phyloP scores from a whole-genome alignment of 176 grass and related monocot species.

The Oryza glaberrima region DNA sequence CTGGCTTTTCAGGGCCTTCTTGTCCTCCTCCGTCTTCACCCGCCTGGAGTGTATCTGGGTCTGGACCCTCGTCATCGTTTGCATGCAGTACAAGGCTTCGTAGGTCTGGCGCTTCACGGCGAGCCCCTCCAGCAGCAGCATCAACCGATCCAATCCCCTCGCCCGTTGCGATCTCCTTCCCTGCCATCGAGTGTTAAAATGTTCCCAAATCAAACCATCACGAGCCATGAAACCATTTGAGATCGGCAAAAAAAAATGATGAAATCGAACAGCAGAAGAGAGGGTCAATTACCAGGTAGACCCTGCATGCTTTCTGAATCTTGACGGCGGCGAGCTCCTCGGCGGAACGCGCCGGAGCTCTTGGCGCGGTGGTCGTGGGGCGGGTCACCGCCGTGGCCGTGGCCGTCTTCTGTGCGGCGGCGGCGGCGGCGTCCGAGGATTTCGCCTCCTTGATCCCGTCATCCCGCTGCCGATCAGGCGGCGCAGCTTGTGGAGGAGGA shows the following conservation, averaged over 20 bases:
- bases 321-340: slow-evolving; percentile 62
- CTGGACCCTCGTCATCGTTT: slow-evolving; percentile 70
- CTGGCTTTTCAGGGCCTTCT: slow-evolving; percentile 60
- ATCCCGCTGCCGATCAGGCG: neutral
- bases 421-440: neutral
- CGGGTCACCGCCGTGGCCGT: neutral
- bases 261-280: neutral
- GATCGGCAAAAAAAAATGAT: neutral
- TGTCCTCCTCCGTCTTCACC: slow-evolving; percentile 74
- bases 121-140: slow-evolving; percentile 58
- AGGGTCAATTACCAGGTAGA: slow-evolving; percentile 49
- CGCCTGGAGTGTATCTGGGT: slow-evolving; percentile 72
- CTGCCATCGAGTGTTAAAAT: slow-evolving; percentile 23
- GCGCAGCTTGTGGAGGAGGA: neutral
- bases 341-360: slow-evolving; percentile 18
- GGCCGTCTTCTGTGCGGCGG: neutral
- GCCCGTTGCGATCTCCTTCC: slow-evolving; percentile 51
- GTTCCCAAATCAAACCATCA: neutral
- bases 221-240: neutral
- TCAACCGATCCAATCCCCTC: slow-evolving; percentile 57
- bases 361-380: slow-evolving; percentile 10
- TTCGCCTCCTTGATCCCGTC: neutral
- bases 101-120: slow-evolving; percentile 60
- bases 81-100: slow-evolving; percentile 65
- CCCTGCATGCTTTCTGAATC: slow-evolving; percentile 63